A percentile compares a stretch with the other conserved stretches of the same genome.
phyloP scores from a whole-genome alignment of 2,329 filamentous ascomycete genomes.

The Mycocentrospora acerina region DNA sequence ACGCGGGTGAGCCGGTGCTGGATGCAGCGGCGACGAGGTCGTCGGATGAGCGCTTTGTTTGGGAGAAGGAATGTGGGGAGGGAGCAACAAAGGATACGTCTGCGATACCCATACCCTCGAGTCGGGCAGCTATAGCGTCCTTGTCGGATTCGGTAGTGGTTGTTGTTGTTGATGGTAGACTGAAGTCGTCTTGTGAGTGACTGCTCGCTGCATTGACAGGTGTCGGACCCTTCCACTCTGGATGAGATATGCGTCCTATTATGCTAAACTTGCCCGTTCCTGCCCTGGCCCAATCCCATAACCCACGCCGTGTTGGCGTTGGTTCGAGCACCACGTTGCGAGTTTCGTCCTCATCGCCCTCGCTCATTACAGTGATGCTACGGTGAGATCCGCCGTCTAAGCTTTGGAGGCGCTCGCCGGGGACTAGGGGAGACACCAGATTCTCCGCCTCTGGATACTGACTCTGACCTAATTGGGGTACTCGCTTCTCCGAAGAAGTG shows the following conservation, averaged over 20 bases:
- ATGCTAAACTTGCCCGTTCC: slow-evolving; percentile 31
- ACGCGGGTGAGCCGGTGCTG: slow-evolving; percentile 29
- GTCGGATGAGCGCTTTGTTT: slow-evolving; percentile 38
- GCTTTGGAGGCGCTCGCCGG: slow-evolving; percentile 38
- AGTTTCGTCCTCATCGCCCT: slow-evolving; percentile 1
- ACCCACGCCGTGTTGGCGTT: slow-evolving; percentile 25
- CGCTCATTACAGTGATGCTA: slow-evolving; percentile 16
- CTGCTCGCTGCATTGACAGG: slow-evolving; percentile 15
- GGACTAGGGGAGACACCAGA: slow-evolving; percentile 29
- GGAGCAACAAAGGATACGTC: slow-evolving; percentile 9
- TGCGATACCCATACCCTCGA: slow-evolving; percentile 27
- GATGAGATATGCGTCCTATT: slow-evolving; percentile 32
- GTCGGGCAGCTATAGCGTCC: slow-evolving; percentile 16
- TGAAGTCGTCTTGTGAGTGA: slow-evolving; percentile 32
- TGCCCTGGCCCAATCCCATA: slow-evolving; percentile 39
- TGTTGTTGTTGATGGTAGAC: slow-evolving; percentile 28
- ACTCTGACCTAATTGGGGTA: slow-evolving; percentile 6
- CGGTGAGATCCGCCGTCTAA: slow-evolving; percentile 33
- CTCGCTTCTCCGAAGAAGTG: slow-evolving; percentile 24
- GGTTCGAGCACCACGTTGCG: slow-evolving; percentile 9
- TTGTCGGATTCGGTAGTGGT: slow-evolving; percentile 25
- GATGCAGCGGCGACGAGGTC: slow-evolving; percentile 33
- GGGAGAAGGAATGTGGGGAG: slow-evolving; percentile 23
- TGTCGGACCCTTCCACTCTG: slow-evolving; percentile 27
- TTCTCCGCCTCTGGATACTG: slow-evolving; percentile 13